Base-by-base conservation (phyloP, 306 rosid species). In the Rosa lucieae region DNA sequence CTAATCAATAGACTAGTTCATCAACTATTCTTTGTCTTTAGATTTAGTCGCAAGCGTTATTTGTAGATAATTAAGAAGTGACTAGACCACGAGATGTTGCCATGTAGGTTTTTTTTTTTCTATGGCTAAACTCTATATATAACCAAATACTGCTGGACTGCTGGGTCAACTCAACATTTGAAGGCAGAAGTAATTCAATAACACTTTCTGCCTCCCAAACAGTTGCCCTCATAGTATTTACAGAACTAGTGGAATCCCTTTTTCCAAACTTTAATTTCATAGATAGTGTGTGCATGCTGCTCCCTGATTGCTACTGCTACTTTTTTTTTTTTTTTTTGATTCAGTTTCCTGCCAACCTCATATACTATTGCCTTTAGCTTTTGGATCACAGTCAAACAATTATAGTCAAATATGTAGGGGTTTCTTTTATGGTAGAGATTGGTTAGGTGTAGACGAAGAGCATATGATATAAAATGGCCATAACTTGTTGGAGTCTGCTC, bases 371-470 rank as follows among this genome's bases (percentile, higher is more conserved):
- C 49, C 69, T 52, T 43, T 58, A 46, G 70, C 79, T 70, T 81
- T 86, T 67, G 51, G 82, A 61, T 48, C 32, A 51, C 71, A 78
- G 86, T 80, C 74, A 77, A 44, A 76, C 58, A 75, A 67, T 23
- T 72, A 62, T 63, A 73, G 86, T 84, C 87, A 87, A 84, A 79
- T 76, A 53, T 48, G 37, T 4, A 14, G 69, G 42, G 8, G 14
- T 68, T 74, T n/a, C 18, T 67, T 82, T 73, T 67, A 44, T 18
- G 37, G 13, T 46, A 40, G 59, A 51, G 65, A 9, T n/a, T 74
- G 87, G 82, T 76, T 73, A 85, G 73, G 74, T 67, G 63, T 62
- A 47, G 65, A 73, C 21, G 42, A 47, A 39, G 49, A 6, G 40
- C 3, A 58, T 40, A 72, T 66, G 53, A 71, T 71, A 78, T 44